These are phyloP conservation scores for Chlamydomonas asymmetrica DNA, from an alignment of 139 green algal genomes.

Conservation along the genomic window DNA sequence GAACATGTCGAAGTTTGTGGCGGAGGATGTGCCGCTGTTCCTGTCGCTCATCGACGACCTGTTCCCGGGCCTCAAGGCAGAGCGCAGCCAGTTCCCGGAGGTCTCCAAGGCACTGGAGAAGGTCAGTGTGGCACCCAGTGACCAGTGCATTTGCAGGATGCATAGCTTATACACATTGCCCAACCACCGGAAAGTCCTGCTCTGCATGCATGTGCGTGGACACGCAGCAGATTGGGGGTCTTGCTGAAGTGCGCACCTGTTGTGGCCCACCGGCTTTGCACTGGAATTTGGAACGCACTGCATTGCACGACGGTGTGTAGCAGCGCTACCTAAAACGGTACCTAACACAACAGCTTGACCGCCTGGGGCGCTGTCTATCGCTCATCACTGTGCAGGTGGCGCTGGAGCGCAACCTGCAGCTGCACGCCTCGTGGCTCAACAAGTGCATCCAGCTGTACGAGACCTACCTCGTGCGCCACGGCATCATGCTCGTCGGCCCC, in stretches of 20 bases:
- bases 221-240: no score
- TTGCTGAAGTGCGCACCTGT: no score
- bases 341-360: no score
- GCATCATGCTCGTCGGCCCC: conserved; percentile 93
- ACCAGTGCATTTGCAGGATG: background rate
- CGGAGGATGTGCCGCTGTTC: conserved; percentile 95
- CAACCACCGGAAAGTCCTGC: no score
- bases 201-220: no score
- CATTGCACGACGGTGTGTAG: no score
- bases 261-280: no score
- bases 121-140: conserved; percentile 6
- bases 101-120: conserved; percentile 75
- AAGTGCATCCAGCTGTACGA: conserved; percentile 98
- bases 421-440: conserved; percentile 83
- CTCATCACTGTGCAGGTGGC: conserved; percentile 55
- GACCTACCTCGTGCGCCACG: conserved; percentile 91
- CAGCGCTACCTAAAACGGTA: no score
- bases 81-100: conserved; percentile 75
- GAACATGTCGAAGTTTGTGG: conserved; percentile 98
- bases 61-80: conserved; percentile 79
- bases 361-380: no score
- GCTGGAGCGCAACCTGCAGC: conserved; percentile 67
- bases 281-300: no score
- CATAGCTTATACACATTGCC: no score
- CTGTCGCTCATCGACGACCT: conserved; percentile 93